Percentiles rank a stretch among this genome's conserved stretches.
These are phyloP conservation scores for Magnusiomyces ingens DNA, from an alignment of 1,139 yeast genomes.

Conservation along the genomic window DNA sequence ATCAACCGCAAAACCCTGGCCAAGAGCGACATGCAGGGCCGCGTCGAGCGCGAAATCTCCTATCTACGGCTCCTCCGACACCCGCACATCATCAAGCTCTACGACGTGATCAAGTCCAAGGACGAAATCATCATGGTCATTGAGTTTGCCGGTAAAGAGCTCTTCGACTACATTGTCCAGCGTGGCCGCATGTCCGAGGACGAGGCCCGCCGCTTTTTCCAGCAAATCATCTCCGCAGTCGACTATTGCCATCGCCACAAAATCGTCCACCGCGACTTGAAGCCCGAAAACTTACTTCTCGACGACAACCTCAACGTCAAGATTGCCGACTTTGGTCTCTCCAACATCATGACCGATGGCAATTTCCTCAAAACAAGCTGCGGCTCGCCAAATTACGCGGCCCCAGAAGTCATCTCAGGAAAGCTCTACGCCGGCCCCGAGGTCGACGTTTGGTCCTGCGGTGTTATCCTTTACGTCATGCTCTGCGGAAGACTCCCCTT, in stretches of 20 bases:
- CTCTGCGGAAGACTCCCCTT: slow-evolving; percentile 95
- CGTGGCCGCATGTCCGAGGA: slow-evolving; percentile 91
- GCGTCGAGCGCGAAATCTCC: slow-evolving; percentile 91
- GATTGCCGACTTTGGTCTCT: slow-evolving; percentile 93
- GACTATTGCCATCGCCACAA: slow-evolving; percentile 97
- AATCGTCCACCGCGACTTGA: slow-evolving; percentile 93
- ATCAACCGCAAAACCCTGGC: slow-evolving; percentile 91
- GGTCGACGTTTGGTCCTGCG: slow-evolving; percentile 98
- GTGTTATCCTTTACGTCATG: slow-evolving; percentile 94
- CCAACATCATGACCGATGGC: slow-evolving; percentile 97
- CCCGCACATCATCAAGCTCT: slow-evolving; percentile 92
- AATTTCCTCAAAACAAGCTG: slow-evolving; percentile 92
- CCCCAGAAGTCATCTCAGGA: slow-evolving; percentile 96
- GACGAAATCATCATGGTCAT: slow-evolving; percentile 98
- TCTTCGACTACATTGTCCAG: slow-evolving; percentile 93
- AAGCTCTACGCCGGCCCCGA: slow-evolving; percentile 97
- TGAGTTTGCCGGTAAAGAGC: slow-evolving; percentile 93
- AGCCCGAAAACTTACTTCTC: slow-evolving; percentile 85
- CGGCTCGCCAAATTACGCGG: slow-evolving; percentile 97
- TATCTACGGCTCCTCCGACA: slow-evolving; percentile 84
- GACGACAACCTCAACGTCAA: slow-evolving; percentile 91
- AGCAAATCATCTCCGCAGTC: slow-evolving; percentile 95
- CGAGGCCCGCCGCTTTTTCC: slow-evolving; percentile 92
- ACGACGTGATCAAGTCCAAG: slow-evolving; percentile 92
- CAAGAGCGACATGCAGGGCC: slow-evolving; percentile 95